Evolutionary conservation across 2,329 filamentous ascomycete species (phyloP).

Genomic region (Fusarium continuum): DNA sequence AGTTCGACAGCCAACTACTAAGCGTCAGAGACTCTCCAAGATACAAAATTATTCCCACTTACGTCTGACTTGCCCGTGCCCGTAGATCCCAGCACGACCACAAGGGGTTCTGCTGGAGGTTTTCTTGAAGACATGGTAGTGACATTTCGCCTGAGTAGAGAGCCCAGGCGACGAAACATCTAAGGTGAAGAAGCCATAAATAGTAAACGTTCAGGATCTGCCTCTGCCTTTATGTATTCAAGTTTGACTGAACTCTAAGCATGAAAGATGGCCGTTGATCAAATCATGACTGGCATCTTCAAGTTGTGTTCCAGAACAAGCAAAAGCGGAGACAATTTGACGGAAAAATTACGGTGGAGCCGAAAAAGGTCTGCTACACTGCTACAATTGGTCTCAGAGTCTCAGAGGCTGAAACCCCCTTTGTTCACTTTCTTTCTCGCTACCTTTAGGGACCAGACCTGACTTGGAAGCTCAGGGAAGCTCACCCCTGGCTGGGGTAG

Average conservation of each 20-base stretch:
- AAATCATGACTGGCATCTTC: slow-evolving; percentile 12
- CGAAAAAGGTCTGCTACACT: neutral
- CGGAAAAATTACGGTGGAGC: slow-evolving; percentile 36
- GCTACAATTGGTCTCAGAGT: slow-evolving; percentile 18
- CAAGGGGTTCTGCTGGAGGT: slow-evolving; percentile 66
- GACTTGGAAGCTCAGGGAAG: slow-evolving; percentile 33
- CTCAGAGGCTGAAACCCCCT: slow-evolving; percentile 30
- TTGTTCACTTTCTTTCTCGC: slow-evolving; percentile 14
- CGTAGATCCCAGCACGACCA: slow-evolving; percentile 88
- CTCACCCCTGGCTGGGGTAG: slow-evolving; percentile 21
- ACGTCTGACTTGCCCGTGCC: slow-evolving; percentile 95
- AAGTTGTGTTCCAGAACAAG: slow-evolving; percentile 30
- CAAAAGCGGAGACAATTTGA: slow-evolving; percentile 12
- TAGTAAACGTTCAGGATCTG: neutral
- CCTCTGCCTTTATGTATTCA: neutral
- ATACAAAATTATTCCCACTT: slow-evolving; percentile 41
- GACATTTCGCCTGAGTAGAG: slow-evolving; percentile 47
- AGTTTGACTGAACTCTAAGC: neutral
- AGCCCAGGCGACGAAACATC: slow-evolving; percentile 44
- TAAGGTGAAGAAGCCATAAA: slow-evolving; percentile 26
- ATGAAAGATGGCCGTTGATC: slow-evolving; percentile 2
- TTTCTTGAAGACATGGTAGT: slow-evolving; percentile 52
- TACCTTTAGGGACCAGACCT: neutral
- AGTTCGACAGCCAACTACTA: slow-evolving; percentile 86
- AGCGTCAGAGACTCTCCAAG: slow-evolving; percentile 1